Evolutionary conservation across 164 flowering plant species (phyloP), one percentile per base, ranked within the genome.

Genomic region (Umbilicus rupestris): DNA sequence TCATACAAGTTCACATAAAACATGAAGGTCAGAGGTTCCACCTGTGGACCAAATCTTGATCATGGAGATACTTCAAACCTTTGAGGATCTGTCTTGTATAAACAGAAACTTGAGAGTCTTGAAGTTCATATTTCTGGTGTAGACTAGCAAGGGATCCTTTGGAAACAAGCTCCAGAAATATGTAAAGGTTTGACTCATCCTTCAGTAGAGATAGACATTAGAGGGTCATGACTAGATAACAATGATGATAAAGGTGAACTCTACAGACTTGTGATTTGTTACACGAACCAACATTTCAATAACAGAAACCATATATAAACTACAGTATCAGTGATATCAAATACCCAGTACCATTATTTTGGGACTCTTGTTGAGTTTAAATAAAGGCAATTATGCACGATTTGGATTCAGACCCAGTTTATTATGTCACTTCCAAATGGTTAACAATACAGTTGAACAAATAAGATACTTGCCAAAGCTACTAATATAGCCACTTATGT

Each of bases 21-120:
- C 7, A 24, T 8, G 58, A 22, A 3, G 17, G 33, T 28, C 60
- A 11, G 60, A 26, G 60, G 33, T 12, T 14, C 75, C 65, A 95
- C 99, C 99, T 88, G 89, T 95, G 99, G 33, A 95, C 75, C 66
- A 95, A 90, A 69, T 79, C 60, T 68, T 75, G 84, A 50, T 86
- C 96, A 77, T 92, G 99, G 71, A 95, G 94, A 83, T 92, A 95
- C 80, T 85, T 85, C 84, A 95, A 77, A 65, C 99, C 97, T 70
- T 64, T 73, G 37, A 95, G 78, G 67, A 95, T 95, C 81, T 95
- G 99, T 72, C 96, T 82, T 73, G 97, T 90, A 72, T 95, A 95
- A 41, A 78, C 74, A 73, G 90, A 89, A 44, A 87, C 97, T 69
- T 78, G 87, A 59, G 96, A 83, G 70, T 94, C 96, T 73, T 70